Percentiles rank a stretch among this genome's conserved stretches.
Conservation (phyloP, 176 grass and related monocot species). For the Panicum miliaceum region DNA sequence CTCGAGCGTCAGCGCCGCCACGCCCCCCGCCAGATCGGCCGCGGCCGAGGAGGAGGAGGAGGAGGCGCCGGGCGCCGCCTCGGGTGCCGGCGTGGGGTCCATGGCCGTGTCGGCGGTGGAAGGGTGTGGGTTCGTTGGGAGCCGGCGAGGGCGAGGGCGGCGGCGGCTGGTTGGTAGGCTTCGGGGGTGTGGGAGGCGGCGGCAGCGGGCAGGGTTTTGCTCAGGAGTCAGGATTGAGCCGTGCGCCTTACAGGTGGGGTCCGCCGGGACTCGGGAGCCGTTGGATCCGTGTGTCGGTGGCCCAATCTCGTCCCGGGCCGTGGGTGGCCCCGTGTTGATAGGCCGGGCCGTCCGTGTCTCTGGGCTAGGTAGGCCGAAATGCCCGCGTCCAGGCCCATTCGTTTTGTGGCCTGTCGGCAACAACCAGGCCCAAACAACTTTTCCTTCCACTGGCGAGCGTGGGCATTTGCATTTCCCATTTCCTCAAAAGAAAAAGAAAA, state of each 20-base stretch:
- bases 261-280: too few relatives aligned
- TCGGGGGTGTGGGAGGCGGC: background rate
- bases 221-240: background rate
- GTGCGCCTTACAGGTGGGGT: background rate
- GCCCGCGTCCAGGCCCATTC: too few relatives aligned
- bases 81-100: slow-evolving; percentile 25
- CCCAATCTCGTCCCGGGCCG: background rate
- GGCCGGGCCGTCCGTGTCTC: too few relatives aligned
- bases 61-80: background rate
- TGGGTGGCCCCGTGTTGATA: too few relatives aligned
- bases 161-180: background rate
- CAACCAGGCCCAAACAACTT: too few relatives aligned
- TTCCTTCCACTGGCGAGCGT: too few relatives aligned
- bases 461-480: too few relatives aligned
- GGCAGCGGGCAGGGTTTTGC: slow-evolving; percentile 22
- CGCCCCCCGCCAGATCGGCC: background rate
- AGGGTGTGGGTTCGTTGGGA: background rate
- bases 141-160: background rate
- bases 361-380: too few relatives aligned
- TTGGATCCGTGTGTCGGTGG: background rate
- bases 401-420: too few relatives aligned
- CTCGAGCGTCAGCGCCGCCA: slow-evolving; percentile 49
- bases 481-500: too few relatives aligned
- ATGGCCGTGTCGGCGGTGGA: background rate
- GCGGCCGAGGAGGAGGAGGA: background rate